Base-by-base conservation (phyloP, 768 basidiomycete genomes). In the Pleurotus tuber-regium region DNA sequence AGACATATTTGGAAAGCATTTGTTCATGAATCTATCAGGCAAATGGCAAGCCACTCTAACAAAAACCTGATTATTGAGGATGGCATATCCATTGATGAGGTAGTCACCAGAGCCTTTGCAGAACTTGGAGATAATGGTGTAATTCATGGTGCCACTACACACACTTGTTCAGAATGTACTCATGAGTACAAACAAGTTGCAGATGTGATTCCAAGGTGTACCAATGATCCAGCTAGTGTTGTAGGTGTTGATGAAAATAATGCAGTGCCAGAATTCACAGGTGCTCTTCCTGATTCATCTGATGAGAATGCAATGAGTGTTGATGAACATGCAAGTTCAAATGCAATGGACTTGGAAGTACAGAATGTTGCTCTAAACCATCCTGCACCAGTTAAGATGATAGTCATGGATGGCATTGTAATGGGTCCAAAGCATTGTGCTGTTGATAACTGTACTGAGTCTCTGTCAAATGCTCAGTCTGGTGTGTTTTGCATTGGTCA, bases 1-100 rank as follows among this genome's bases (percentile, higher is more conserved):
- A 16, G 42, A 19, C 57, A 62, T 14, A 40, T 60, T 3, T 62
- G 59, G 61, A 44, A 54, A 36, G 51, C 57, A 11, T 62, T 60
- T 60, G 52, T 62, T 31, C 47, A 60, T 19, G 57, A 62, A 48
- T 58, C 61, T 26, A 49, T 62, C 8, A 29, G 57, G 4, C 26
- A 42, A 16, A 47, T 60, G 50, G 57, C 59, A 18, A 25, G 38
- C n/a, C 23, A 25, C 11, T 38, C 44, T 19, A 29, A 54, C 28
- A 39, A 24, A 1, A 21, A 33, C 46, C 23, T 56, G 9, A 41
- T 24, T 4, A 30, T 54, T 24, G 24, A 16, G n/a, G 54, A 53
- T 46, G 29, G 29, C 16, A n/a, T 55, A 9, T 14, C 16, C 18
- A 55, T 55, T 25, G 35, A 21, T 29, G 50, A 52, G 33, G 41